Percentiles rank a stretch among this genome's conserved stretches.
phyloP scores from a whole-genome alignment of 1,139 yeast genomes.

The Yarrowia galli region DNA sequence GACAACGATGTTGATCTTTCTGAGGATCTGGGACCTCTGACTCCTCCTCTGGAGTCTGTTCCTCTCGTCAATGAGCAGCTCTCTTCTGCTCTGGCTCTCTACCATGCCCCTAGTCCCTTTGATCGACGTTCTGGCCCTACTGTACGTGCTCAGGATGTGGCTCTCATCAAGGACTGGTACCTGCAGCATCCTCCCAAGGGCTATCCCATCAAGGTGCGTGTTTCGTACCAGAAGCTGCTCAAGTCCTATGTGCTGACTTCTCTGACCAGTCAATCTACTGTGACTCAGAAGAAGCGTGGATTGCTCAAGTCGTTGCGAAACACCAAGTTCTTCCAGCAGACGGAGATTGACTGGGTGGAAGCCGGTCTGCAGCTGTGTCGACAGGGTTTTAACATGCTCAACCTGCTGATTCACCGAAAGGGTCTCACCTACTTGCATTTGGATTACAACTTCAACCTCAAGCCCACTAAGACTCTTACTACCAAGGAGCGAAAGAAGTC shows the following conservation, averaged over 20 bases:
- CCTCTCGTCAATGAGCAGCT: slow-evolving; percentile 59
- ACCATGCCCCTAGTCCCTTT: slow-evolving; percentile 88
- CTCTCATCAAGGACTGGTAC: slow-evolving; percentile 84
- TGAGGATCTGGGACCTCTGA: slow-evolving; percentile 56
- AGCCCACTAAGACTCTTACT: slow-evolving; percentile 94
- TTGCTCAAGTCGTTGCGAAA: slow-evolving; percentile 71
- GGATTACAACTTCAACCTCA: slow-evolving; percentile 93
- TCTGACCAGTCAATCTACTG: slow-evolving; percentile 55
- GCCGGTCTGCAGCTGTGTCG: slow-evolving; percentile 93
- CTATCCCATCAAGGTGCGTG: slow-evolving; percentile 75
- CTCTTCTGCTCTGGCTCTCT: slow-evolving; percentile 66
- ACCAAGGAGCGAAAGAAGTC: slow-evolving; percentile 97
- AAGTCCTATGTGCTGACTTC: slow-evolving; percentile 78
- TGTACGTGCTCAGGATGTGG: slow-evolving; percentile 88
- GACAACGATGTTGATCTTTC: slow-evolving; percentile 53
- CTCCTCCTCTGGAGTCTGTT: slow-evolving; percentile 51
- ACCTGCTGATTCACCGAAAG: slow-evolving; percentile 84
- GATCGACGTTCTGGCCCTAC: slow-evolving; percentile 73
- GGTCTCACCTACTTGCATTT: slow-evolving; percentile 92
- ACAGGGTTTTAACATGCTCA: slow-evolving; percentile 95
- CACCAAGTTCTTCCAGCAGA: slow-evolving; percentile 90
- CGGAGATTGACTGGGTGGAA: slow-evolving; percentile 97
- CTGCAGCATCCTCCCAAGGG: slow-evolving; percentile 66
- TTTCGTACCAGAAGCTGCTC: slow-evolving; percentile 86
- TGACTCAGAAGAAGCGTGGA: slow-evolving; percentile 59